phyloP scores from a whole-genome alignment of 2,329 filamentous ascomycete species.

The Neoascochyta sp. region DNA sequence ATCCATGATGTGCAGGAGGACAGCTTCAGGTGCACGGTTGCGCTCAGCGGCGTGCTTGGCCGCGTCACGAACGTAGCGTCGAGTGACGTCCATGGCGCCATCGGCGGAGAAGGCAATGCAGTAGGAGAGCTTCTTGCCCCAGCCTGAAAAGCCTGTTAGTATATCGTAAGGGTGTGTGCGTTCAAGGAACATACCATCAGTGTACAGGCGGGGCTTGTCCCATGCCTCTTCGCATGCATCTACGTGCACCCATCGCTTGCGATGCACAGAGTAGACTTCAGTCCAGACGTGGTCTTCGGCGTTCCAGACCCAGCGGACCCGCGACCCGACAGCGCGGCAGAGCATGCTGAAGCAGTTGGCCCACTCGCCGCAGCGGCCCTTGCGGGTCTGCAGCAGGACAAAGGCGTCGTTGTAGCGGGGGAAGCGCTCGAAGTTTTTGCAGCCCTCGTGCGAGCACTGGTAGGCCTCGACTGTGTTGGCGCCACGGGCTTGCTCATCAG shows the following conservation, averaged over 20 bases:
- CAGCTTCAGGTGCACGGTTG: constrained; percentile 78
- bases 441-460: constrained; percentile 72
- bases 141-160: constrained; percentile 51
- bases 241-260: constrained; percentile 93
- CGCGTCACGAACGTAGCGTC: constrained; percentile 66
- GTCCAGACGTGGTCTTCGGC: constrained; percentile 97
- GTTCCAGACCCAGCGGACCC: constrained; percentile 98
- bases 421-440: constrained; percentile 79
- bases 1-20: constrained; percentile 83
- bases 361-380: constrained; percentile 91
- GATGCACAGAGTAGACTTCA: constrained; percentile 91
- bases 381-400: constrained; percentile 79
- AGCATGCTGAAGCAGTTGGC: constrained; percentile 99
- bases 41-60: constrained; percentile 69
- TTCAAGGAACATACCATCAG: constrained; percentile 60
- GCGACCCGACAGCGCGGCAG: constrained; percentile 83
- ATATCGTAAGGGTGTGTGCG: neutral
- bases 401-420: constrained; percentile 95
- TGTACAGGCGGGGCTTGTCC: constrained; percentile 90
- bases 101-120: constrained; percentile 96
- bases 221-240: constrained; percentile 92
- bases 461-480: constrained; percentile 88
- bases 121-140: constrained; percentile 95
- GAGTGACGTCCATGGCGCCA: constrained; percentile 66
- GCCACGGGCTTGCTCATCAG: constrained; percentile 84